Percentiles rank a stretch among this genome's conserved stretches.
These are phyloP conservation scores for Nannochloropsis oceanica DNA, from an alignment of 108 stramenopile genomes.

Conservation along the genomic window DNA sequence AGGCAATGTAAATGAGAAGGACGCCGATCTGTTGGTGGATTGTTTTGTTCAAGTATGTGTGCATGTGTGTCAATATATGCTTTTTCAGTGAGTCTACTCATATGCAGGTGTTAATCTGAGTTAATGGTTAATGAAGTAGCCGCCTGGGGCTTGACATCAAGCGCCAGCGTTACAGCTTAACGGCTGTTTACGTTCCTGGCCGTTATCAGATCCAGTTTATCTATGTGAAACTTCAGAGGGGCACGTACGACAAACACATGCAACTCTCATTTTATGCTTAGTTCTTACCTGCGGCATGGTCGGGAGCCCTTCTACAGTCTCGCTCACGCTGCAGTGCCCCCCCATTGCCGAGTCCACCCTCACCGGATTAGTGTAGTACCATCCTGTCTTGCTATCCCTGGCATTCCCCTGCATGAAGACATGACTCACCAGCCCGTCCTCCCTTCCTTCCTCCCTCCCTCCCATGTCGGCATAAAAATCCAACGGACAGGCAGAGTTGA, in stretches of 20 bases:
- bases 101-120: no score
- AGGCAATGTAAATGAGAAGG: neutral
- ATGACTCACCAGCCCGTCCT: neutral
- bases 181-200: no score
- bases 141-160: no score
- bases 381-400: neutral
- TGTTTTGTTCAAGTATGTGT: no score
- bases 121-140: no score
- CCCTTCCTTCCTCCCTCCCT: neutral
- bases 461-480: neutral
- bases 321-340: neutral
- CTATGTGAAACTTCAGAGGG: no score
- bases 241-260: no score
- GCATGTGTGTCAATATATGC: no score
- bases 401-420: neutral
- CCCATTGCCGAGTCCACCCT: neutral
- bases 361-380: neutral
- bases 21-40: neutral
- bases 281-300: neutral
- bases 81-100: no score
- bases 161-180: no score
- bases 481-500: neutral
- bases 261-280: no score
- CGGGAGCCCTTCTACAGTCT: neutral
- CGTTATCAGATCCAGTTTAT: no score